A percentile compares a stretch with the other conserved stretches of the same genome.
Conservation (phyloP, 805 yeast species). For the Scheffersomyces lignosus region DNA sequence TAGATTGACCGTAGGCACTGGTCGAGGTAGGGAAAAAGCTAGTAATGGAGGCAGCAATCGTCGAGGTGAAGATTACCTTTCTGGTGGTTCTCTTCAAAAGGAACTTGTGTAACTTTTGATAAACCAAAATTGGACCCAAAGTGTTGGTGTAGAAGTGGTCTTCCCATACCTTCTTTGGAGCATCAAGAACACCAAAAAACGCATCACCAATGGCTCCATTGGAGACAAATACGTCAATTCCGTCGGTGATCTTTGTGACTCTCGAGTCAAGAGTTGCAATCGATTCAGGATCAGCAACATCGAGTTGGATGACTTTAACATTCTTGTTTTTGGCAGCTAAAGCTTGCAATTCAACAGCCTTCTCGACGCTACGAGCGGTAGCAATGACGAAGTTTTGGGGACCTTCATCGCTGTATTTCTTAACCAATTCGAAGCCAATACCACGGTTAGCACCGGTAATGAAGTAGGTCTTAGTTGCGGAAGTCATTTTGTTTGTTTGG, state of each 20-base stretch:
- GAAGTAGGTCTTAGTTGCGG: constrained; percentile 21
- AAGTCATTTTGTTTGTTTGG: constrained; percentile 1
- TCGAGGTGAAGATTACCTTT: constrained; percentile 28
- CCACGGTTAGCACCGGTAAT: constrained; percentile 46
- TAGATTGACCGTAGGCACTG: constrained; percentile 33
- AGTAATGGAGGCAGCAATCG: constrained; percentile 23
- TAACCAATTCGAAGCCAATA: constrained; percentile 36
- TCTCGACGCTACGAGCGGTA: constrained; percentile 34
- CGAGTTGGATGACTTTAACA: constrained; percentile 18
- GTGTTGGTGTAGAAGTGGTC: constrained; percentile 21
- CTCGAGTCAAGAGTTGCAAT: constrained; percentile 11
- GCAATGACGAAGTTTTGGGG: constrained; percentile 30
- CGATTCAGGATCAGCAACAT: constrained; percentile 20
- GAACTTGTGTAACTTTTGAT: constrained; percentile 26
- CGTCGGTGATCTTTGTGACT: constrained; percentile 5
- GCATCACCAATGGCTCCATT: constrained; percentile 30
- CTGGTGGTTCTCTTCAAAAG: constrained; percentile 19
- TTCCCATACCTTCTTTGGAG: constrained; percentile 15
- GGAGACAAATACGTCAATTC: constrained; percentile 34
- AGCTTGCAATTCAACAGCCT: constrained; percentile 16
- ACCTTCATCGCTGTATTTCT: constrained; percentile 6
- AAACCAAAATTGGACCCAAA: constrained; percentile 30
- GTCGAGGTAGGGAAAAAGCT: constrained; percentile 11
- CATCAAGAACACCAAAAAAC: constrained; percentile 13
- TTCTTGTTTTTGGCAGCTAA: constrained; percentile 8